Conservation (phyloP, 192 early-diverging fungal genomes). For the Podila horticola region DNA sequence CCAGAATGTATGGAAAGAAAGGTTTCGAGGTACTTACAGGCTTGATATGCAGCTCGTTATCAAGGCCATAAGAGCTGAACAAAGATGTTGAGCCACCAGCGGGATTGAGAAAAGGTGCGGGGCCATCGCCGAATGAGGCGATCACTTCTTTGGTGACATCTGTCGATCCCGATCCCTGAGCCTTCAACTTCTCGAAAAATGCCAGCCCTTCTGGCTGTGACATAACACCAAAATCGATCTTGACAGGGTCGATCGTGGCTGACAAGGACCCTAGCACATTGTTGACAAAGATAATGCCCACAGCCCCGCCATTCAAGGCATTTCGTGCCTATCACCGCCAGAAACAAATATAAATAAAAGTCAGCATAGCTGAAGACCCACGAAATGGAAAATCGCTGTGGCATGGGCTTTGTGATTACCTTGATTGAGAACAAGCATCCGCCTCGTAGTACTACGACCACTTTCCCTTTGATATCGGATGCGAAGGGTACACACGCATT, state of each 20-base stretch:
- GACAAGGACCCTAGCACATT: conserved; percentile 4
- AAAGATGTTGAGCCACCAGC: conserved; percentile 69
- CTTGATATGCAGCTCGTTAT: conserved; percentile 32
- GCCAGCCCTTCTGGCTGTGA: conserved; percentile 49
- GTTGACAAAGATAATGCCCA: conserved; percentile 75
- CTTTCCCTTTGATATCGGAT: conserved; percentile 55
- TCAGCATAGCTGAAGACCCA: not conserved
- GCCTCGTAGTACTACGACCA: conserved; percentile 72
- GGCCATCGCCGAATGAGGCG: not conserved
- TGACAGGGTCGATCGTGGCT: conserved; percentile 15
- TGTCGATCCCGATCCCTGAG: conserved; percentile 3
- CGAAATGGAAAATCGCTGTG: not conserved
- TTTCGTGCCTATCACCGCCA: conserved; percentile 56
- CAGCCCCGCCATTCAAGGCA: conserved; percentile 68
- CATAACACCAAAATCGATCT: conserved; percentile 63
- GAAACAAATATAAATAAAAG: not conserved
- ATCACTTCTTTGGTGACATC: conserved; percentile 12
- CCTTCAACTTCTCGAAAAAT: conserved; percentile 52
- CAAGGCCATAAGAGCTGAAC: conserved; percentile 77
- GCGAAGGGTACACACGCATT: conserved; percentile 62
- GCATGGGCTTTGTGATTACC: not conserved
- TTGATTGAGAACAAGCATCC: conserved; percentile 64
- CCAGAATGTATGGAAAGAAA: not conserved
- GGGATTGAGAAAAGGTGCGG: conserved; percentile 48
- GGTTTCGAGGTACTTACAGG: conserved; percentile 3